Conservation (phyloP, 2,329 filamentous ascomycete genomes). For the Periglandula ipomoeae region DNA sequence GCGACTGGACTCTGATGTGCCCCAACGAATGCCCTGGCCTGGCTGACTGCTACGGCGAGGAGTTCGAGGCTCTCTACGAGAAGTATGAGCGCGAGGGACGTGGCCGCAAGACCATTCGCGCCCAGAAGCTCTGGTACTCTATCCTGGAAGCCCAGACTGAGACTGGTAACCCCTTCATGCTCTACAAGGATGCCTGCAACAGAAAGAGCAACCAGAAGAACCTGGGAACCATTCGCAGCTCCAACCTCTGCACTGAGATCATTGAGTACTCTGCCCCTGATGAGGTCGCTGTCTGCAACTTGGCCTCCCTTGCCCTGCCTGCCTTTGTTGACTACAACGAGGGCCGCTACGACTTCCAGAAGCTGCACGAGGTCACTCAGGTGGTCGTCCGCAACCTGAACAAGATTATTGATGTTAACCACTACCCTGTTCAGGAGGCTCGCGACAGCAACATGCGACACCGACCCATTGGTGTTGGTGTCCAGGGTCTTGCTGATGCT, state of each 20-base stretch:
- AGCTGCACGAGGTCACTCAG: slow-evolving; percentile 88
- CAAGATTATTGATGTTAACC: slow-evolving; percentile 96
- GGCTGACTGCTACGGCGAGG: slow-evolving; percentile 93
- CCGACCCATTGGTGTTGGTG: slow-evolving; percentile 89
- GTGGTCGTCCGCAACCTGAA: slow-evolving; percentile 93
- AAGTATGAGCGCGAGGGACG: slow-evolving; percentile 82
- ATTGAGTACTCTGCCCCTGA: slow-evolving; percentile 95
- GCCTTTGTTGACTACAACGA: slow-evolving; percentile 81
- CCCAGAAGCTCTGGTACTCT: slow-evolving; percentile 98
- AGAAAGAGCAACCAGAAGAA: slow-evolving; percentile 99
- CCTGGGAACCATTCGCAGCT: slow-evolving; percentile 94
- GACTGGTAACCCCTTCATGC: slow-evolving; percentile 98
- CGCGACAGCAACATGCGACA: slow-evolving; percentile 96
- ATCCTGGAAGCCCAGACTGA: slow-evolving; percentile 97
- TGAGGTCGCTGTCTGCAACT: slow-evolving; percentile 97
- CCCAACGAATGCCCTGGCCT: slow-evolving; percentile 93
- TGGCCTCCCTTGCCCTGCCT: slow-evolving; percentile 88
- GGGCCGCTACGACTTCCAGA: slow-evolving; percentile 88
- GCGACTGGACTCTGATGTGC: slow-evolving; percentile 96
- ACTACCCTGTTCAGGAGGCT: slow-evolving; percentile 94
- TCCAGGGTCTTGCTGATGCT: slow-evolving; percentile 94
- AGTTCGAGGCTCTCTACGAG: slow-evolving; percentile 92
- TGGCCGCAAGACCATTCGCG: slow-evolving; percentile 85
- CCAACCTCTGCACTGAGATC: slow-evolving; percentile 98
- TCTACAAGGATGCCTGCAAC: slow-evolving; percentile 99